Base-by-base conservation (phyloP, 179 eudicot genomes). In the Drosera spatulata region DNA sequence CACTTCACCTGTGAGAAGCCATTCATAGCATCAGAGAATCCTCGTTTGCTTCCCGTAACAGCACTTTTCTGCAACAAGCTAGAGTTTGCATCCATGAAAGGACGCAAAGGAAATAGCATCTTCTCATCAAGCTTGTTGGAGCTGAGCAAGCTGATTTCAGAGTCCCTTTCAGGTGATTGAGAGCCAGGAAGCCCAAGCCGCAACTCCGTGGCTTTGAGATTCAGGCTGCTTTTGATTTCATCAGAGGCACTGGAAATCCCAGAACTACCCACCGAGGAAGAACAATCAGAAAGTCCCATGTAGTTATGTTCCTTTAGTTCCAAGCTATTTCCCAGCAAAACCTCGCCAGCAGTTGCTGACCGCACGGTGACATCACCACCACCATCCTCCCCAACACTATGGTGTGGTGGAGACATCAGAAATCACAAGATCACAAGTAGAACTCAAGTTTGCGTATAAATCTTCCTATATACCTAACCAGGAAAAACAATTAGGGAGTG, bases 131-230 rank as follows among this genome's bases (percentile, higher is more conserved):
- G 63, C 22, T 63, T 62, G 4, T 59, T 45, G 50, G 71, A 49
- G 61, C 62, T 50, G n/a, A 58, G 59, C 43, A 55, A 56, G 71
- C 50, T 22, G 46, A 68, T 10, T 5, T 69, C 73, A 6, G 60
- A 41, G 50, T 69, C 60, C 41, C 73, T 69, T 47, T 69, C 81
- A 14, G 86, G 85, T 44, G 94, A 83, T 54, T 62, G 76, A 50
- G 82, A 85, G 14, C 94, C 94, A 58, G 88, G 88, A 51, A 80
- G 82, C 11, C 94, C 86, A 44, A 69, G 68, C 49, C 68, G 63
- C 62, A 69, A 47, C 53, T 69, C 73, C 14, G 68, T 69, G 41
- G 73, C 68, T 33, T 69, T 69, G 41, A 69, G 59, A 63, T 69
- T 69, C 68, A 69, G 41, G 49, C 56, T 57, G 57, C 55, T 63